phyloP scores from a whole-genome alignment of 768 basidiomycete species.

The Boletus rubropictus region DNA sequence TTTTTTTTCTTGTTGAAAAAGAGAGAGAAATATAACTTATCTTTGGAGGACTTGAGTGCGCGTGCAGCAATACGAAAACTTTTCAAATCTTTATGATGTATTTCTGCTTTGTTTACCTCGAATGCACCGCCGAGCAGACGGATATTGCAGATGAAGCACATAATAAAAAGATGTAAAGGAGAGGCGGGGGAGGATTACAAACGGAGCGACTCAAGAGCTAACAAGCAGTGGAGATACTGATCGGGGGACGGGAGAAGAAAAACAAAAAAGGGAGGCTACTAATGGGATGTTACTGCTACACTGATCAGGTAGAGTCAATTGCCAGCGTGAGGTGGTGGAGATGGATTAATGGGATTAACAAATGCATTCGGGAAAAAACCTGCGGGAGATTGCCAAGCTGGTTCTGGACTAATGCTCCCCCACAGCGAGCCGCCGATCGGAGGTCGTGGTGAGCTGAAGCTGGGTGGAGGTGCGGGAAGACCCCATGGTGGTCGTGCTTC shows the following conservation, averaged over 20 bases:
- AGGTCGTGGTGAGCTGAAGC: constrained; percentile 31
- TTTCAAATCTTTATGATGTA: constrained; percentile 36
- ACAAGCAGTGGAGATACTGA: background rate
- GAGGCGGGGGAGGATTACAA: background rate
- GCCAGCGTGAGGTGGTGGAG: constrained; percentile 41
- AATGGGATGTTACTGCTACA: constrained; percentile 20
- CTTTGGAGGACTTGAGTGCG: background rate
- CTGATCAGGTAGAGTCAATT: constrained; percentile 25
- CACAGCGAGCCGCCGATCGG: constrained; percentile 36
- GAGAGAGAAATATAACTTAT: background rate
- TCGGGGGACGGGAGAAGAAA: background rate
- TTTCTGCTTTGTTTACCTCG: constrained; percentile 30
- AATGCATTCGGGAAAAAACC: constrained; percentile 46
- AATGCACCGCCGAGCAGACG: constrained; percentile 12
- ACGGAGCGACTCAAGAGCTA: constrained; percentile 15
- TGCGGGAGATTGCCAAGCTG: constrained; percentile 48
- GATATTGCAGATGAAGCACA: constrained; percentile 29
- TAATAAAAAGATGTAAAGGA: background rate
- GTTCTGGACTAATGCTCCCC: constrained; percentile 34
- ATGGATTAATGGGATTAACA: constrained; percentile 42
- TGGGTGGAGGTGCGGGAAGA: constrained; percentile 31
- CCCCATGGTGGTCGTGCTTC: constrained; percentile 46
- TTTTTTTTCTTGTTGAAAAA: background rate
- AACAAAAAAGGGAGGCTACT: constrained; percentile 6
- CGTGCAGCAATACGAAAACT: constrained; percentile 2